Base-by-base conservation (phyloP, 2,329 filamentous ascomycete genomes). In the Beauveria asiatica region DNA sequence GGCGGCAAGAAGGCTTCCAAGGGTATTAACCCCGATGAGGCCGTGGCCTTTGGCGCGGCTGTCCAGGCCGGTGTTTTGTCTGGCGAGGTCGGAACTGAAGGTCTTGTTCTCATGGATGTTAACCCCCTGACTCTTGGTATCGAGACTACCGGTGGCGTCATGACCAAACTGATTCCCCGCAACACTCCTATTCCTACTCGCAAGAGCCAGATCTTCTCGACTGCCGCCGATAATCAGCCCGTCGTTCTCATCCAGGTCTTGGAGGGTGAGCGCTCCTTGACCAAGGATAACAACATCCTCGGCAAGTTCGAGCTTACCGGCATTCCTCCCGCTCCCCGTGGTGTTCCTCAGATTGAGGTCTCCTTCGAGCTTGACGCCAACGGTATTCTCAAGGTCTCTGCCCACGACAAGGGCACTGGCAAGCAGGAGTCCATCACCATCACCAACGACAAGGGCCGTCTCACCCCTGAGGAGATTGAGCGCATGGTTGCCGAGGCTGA, bases 11-110 rank as follows among this genome's bases (percentile, higher is more conserved):
- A 94, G 83, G 92, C 92, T 69, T 92, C 89, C 84, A 97, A 97
- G 90, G 91, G 92, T 79, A 96, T 99, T 76, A 97, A 97, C 86
- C 94, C 94, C 69, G 94, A 99, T 73, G 94, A 97, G 83, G 94
- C 94, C 80, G 94, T 97, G 68, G 94, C 94, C 73, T 97, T 92
- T 75, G 94, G 94, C 80, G 94, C 94, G 65, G 93, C 94, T 68
- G 92, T 97, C 68, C 94, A 99, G 80, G 94, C 89, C 80, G 93
- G 92, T 88, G 87, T 97, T 72, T 83, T 99, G 64, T 89, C 92
- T 68, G 92, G 92, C 67, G 91, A 97, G 79, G 84, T 88, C 72
- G 88, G 87, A 71, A 89, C 90, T 64, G 81, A 78, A n/a, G 85
- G 87, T 4, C 75, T 96, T 65, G 90, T 97, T 72, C 90, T 96